Base-by-base conservation (phyloP, 306 rosid genomes). In the Cucumis melo region DNA sequence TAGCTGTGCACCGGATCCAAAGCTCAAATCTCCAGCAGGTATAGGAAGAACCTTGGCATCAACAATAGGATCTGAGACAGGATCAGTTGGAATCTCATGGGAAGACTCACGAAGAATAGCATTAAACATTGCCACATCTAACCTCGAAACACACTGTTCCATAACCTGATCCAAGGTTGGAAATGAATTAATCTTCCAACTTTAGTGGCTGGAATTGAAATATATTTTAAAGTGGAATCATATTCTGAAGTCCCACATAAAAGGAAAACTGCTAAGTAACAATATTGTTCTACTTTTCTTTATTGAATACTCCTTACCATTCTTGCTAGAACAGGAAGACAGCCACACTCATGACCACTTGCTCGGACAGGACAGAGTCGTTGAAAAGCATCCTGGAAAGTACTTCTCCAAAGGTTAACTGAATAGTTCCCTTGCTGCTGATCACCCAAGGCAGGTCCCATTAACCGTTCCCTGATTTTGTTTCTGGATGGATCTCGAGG, bases 1-100 rank as follows among this genome's bases (percentile, higher is more conserved):
- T 17, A 94, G 95, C 73, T 92, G 99, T 73, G 99, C 99, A 78
- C 99, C 99, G 41, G 99, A 94, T 23, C 99, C 96, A 72, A 94
- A 94, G 80, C 99, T 94, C 87, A 94, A 86, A 82, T 94, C 86
- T 65, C 99, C 99, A 29, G 97, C 97, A 8, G 96, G 96, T 82
- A 94, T 94, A 34, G 99, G 97, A 83, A 94, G 84, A 83, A 94
- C 99, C 80, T 85, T 89, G 38, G 96, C 83, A 86, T 94, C 99
- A 55, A 92, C 80, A 34, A 94, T 91, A 75, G 99, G 99, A 81
- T 94, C 99, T 38, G 99, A 94, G 61, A 94, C 82, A 29, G 99
- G 99, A 84, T 94, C 99, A 36, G 97, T 94, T 29, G 99, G 99
- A 70, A 94, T 87, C 86, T 94, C 99, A 72, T 85, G 87, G 75